These are phyloP conservation scores for Dryas drummondii DNA, from an alignment of 306 rosid genomes.

Conservation along the genomic window DNA sequence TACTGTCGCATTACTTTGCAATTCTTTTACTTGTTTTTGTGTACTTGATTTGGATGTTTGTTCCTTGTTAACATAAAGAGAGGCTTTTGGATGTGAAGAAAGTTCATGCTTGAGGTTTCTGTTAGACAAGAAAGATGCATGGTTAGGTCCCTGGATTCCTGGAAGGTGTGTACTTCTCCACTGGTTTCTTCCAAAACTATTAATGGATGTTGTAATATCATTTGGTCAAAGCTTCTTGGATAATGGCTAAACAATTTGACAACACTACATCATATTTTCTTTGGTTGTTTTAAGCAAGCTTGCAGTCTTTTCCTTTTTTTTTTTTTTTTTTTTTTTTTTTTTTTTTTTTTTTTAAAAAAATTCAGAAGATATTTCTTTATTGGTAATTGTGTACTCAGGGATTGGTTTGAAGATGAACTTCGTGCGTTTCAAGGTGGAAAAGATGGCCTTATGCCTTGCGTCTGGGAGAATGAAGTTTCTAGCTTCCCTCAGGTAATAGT, in stretches of 20 bases:
- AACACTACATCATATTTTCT: not conserved
- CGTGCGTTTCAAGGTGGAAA: slow-evolving; percentile 97
- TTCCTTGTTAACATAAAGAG: slow-evolving; percentile 39
- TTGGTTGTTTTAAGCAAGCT: not conserved
- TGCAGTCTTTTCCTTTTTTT: slow-evolving; percentile 7
- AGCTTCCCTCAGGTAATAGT: slow-evolving; percentile 86
- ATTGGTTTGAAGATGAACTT: slow-evolving; percentile 97
- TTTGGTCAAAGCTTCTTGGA: slow-evolving; percentile 1
- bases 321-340: not conserved
- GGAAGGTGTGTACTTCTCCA: slow-evolving; percentile 69
- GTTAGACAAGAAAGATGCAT: slow-evolving; percentile 94
- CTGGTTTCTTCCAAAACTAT: not conserved
- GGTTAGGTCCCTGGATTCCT: slow-evolving; percentile 99
- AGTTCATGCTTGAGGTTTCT: slow-evolving; percentile 93
- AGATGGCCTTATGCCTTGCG: slow-evolving; percentile 83
- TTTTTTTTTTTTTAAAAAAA: not conserved
- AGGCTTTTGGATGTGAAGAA: slow-evolving; percentile 83
- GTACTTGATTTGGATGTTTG: slow-evolving; percentile 33
- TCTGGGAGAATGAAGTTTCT: slow-evolving; percentile 87
- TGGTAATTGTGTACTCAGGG: slow-evolving; percentile 50
- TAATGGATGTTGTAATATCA: not conserved
- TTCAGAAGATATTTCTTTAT: slow-evolving; percentile 18
- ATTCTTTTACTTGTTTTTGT: slow-evolving; percentile 15
- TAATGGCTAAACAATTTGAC: slow-evolving; percentile 2
- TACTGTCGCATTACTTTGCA: slow-evolving; percentile 19